Conservation (phyloP, 176 grass and related monocot species). For the Aegilops sharonensis region DNA sequence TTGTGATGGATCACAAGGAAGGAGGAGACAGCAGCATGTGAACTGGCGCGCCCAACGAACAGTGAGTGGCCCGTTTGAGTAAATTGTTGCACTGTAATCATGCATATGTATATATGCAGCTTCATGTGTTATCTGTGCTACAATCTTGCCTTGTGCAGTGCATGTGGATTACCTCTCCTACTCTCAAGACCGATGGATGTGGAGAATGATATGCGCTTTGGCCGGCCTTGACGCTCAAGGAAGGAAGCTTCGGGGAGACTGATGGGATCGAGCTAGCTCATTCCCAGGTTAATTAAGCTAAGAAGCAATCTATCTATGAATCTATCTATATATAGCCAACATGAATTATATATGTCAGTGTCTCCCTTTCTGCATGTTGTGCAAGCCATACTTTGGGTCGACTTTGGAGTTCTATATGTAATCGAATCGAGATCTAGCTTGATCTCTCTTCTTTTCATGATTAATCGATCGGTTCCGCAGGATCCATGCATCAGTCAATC, state of each 20-base stretch:
- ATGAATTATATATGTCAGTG: constrained; percentile 46
- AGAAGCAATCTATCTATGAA: constrained; percentile 50
- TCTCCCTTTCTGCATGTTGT: constrained; percentile 49
- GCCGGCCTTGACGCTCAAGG: constrained; percentile 14
- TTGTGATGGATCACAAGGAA: constrained; percentile 67
- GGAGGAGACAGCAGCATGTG: constrained; percentile 72
- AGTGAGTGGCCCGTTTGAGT: constrained; percentile 32
- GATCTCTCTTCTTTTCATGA: constrained; percentile 61
- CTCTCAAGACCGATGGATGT: background rate
- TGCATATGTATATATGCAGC: constrained; percentile 3
- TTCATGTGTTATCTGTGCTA: constrained; percentile 6
- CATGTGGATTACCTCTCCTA: constrained; percentile 29
- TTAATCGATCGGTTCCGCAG: constrained; percentile 48
- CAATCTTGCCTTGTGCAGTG: constrained; percentile 39
- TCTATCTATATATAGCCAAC: constrained; percentile 37
- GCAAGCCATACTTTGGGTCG: constrained; percentile 50
- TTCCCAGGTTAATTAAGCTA: constrained; percentile 55
- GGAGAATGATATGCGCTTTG: constrained; percentile 21
- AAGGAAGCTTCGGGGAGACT: constrained; percentile 46
- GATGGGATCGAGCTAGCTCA: constrained; percentile 11
- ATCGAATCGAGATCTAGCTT: constrained; percentile 57
- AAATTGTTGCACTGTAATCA: constrained; percentile 37
- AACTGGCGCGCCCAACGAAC: constrained; percentile 21
- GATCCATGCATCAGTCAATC: constrained; percentile 52
- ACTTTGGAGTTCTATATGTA: constrained; percentile 54